A percentile compares a stretch with the other conserved stretches of the same genome.
These are phyloP conservation scores for Piper betle DNA, from an alignment of 164 flowering plant genomes.

Conservation along the genomic window DNA sequence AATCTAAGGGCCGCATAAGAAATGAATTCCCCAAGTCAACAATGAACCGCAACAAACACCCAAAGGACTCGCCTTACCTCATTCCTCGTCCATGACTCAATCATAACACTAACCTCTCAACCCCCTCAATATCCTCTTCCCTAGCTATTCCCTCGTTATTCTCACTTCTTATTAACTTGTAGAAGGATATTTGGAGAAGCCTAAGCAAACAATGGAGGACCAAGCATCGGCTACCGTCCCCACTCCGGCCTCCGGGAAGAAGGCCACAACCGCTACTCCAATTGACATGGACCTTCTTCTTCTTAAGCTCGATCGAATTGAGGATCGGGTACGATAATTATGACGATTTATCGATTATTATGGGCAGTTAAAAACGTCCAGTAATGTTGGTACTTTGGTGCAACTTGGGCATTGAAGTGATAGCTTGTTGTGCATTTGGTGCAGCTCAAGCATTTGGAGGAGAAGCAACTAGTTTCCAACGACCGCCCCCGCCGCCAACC, in stretches of 20 bases:
- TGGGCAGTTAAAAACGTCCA: no score
- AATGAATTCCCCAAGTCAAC: neutral
- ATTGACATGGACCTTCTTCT: neutral
- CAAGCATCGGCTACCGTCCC: neutral
- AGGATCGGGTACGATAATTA: neutral
- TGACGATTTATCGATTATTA: no score
- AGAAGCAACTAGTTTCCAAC: neutral
- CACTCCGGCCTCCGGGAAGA: neutral
- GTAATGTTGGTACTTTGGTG: neutral
- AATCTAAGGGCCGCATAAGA: no score
- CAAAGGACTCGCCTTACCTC: neutral
- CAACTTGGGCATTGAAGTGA: no score
- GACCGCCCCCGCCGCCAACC: neutral
- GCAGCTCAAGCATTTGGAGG: neutral
- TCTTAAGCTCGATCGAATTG: neutral
- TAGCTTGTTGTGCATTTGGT: neutral
- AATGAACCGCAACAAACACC: neutral
- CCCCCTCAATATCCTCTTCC: neutral
- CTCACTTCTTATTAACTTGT: neutral
- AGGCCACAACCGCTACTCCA: neutral
- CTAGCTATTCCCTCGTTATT: neutral
- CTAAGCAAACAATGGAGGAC: neutral
- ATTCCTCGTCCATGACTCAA: neutral
- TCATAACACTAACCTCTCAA: neutral
- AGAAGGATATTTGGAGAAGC: neutral